These are phyloP conservation scores for Pleurotus salmoneostramineus DNA, from an alignment of 768 basidiomycete genomes.

Conservation along the genomic window DNA sequence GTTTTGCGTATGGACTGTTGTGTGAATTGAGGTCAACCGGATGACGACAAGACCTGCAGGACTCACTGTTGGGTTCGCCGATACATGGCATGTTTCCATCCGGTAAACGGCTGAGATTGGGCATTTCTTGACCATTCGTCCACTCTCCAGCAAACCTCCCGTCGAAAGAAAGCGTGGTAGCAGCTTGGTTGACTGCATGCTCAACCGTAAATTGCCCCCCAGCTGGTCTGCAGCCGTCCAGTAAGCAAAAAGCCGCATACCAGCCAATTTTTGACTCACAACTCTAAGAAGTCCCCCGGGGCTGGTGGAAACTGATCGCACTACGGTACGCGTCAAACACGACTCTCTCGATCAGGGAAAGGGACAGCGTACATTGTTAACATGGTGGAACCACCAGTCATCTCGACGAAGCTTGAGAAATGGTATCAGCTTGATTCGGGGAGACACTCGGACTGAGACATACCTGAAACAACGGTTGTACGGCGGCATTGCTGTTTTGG, in stretches of 20 bases:
- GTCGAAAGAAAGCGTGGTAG: slow-evolving; percentile 33
- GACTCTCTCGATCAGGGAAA: background rate
- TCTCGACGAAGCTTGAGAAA: slow-evolving; percentile 22
- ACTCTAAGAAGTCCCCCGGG: slow-evolving; percentile 36
- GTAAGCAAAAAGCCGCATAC: background rate
- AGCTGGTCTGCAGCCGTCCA: slow-evolving; percentile 25
- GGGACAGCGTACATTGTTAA: slow-evolving; percentile 22
- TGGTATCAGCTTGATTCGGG: background rate
- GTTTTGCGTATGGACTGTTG: slow-evolving; percentile 40
- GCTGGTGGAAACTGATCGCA: slow-evolving; percentile 44
- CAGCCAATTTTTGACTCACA: slow-evolving; percentile 21
- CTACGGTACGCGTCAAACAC: slow-evolving; percentile 15
- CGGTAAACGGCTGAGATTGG: slow-evolving; percentile 23
- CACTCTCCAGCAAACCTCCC: slow-evolving; percentile 21
- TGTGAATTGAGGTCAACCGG: background rate
- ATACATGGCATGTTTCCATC: slow-evolving; percentile 26
- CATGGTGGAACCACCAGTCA: slow-evolving; percentile 42
- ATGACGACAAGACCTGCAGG: background rate
- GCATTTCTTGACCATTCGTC: slow-evolving; percentile 31
- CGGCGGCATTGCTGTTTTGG: slow-evolving; percentile 24
- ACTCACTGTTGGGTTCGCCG: slow-evolving; percentile 30
- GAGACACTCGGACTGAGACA: slow-evolving; percentile 1
- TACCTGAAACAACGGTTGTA: slow-evolving; percentile 31
- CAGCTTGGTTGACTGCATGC: slow-evolving; percentile 35
- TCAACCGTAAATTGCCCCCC: slow-evolving; percentile 40